Evolutionary conservation across 345 rosid species (phyloP), one percentile per base, ranked within the genome.

Genomic region (Lepidium aucheri): DNA sequence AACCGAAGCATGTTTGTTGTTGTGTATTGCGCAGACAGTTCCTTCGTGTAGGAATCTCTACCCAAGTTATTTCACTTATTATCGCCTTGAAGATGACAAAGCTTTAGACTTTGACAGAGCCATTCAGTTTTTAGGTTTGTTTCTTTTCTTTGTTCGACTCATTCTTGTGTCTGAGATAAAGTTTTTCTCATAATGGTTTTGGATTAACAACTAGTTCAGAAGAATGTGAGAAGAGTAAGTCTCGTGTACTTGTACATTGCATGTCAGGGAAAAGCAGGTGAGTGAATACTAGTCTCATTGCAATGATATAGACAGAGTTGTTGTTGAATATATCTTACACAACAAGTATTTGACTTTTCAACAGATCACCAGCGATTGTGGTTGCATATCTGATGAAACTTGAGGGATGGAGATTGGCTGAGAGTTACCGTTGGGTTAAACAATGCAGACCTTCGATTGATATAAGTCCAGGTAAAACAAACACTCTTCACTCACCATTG

Each of bases 171-270:
- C n/a, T n/a, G n/a, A n/a, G n/a, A n/a, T n/a, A n/a, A 28, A 28
- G 5, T 28, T 7, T 28, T 28, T 45, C 26, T 45, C 26, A 17
- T 45, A 45, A 16, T 45, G 3, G 32, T 22, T 47, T 47, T 22
- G 33, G 10, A 16, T 43, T 16, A 45, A 16, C 49, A 8, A 16
- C 32, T 43, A 17, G 3, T 17, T 45, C 44, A 62, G 55, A 62
- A 2, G 18, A 8, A 3, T 62, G 67, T 62, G 55, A 62, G 34
- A 62, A 34, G 26, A 24, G 15, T 20, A 45, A 45, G 50, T 36
- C 46, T 20, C 38, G 67, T 34, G 67, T 62, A 36, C 68, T 63
- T 49, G 57, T 63, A 44, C 26, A 63, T 32, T 63, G 68, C 26
- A 49, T 63, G 15, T 22, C 68, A 22, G 68, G 68, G 2, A 63